Evolutionary conservation across 2,329 filamentous ascomycete genomes (phyloP), one percentile per base, ranked within the genome.

Genomic region (Colletotrichum sp.): DNA sequence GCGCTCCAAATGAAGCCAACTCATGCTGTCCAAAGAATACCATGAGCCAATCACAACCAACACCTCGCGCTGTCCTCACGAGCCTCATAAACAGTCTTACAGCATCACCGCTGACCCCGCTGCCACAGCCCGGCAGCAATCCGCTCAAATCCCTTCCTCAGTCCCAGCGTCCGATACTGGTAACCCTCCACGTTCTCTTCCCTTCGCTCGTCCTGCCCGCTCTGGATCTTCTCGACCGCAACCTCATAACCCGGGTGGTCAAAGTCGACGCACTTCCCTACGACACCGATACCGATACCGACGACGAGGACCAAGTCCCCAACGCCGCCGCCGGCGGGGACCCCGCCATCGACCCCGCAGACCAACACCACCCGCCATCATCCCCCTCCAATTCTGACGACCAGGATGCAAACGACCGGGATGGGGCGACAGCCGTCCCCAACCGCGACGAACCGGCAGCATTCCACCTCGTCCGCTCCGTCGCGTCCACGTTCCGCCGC

Each of bases 161-260:
- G 2, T 78, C 84, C n/a, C 83, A 87, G 74, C 86, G 88, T 2
- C 88, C 90, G 65, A 85, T 94, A 18, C 87, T 98, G n/a, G 87
- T 95, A 2, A 95, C 95, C 0, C 90, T 98, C 0, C 96, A 98
- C 85, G 94, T 95, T 39, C 86, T 98, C 16, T 98, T 98, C 81
- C 96, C 96, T 0, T 91, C 92, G 77, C 90, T 95, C 70, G 86
- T 98, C 3, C 92, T 98, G 1, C 95, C 95, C 4, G 95, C 96
- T 0, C 89, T 99, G 4, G 96, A 99, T 83, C 89, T 99, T 0
- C 89, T 99, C 1, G 97, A 99, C 83, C 91, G 95, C 30, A 86
- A 90, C 4, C 90, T 97, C 1, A 91, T 98, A 39, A 92, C 89
- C 7, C 89, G 92, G 2, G 83, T 93, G 6, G 65, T 89, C n/a